Conservation (phyloP, 176 grass and related monocot species). For the Oryza longistaminata region DNA sequence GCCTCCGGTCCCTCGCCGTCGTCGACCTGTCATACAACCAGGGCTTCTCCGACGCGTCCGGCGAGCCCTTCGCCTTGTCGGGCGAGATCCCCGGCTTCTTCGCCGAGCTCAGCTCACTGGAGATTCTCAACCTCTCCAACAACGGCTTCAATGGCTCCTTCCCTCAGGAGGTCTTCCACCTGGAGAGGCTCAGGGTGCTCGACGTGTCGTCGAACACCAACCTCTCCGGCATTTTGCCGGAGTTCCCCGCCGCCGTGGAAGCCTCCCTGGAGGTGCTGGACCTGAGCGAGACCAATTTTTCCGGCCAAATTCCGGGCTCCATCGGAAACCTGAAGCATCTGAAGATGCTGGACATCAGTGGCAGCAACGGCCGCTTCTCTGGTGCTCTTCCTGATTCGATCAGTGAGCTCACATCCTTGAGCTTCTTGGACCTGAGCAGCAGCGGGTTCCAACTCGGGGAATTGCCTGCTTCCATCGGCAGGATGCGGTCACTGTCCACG, state of each 20-base stretch:
- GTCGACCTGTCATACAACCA: constrained; percentile 41
- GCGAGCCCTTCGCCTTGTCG: neutral
- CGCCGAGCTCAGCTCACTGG: constrained; percentile 23
- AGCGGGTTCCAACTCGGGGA: constrained; percentile 19
- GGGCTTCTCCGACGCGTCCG: constrained; percentile 1
- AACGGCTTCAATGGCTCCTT: constrained; percentile 43
- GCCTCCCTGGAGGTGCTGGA: constrained; percentile 44
- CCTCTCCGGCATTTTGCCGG: constrained; percentile 46
- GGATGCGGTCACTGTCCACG: constrained; percentile 23
- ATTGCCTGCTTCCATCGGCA: constrained; percentile 4
- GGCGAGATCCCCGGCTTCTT: constrained; percentile 43
- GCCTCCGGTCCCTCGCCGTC: constrained; percentile 29
- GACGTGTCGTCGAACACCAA: constrained; percentile 46
- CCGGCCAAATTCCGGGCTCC: constrained; percentile 36
- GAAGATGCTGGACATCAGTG: constrained; percentile 3
- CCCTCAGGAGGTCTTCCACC: constrained; percentile 38
- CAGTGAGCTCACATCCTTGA: neutral
- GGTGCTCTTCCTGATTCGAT: constrained; percentile 15
- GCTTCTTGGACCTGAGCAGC: constrained; percentile 34
- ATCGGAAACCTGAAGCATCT: constrained; percentile 39
- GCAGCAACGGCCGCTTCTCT: constrained; percentile 9
- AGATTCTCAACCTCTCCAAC: constrained; percentile 41
- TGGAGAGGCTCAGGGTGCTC: constrained; percentile 37
- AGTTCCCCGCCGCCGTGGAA: constrained; percentile 9
- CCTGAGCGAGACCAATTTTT: constrained; percentile 43